phyloP scores from a whole-genome alignment of 805 yeast species.

The Lachancea waltii region DNA sequence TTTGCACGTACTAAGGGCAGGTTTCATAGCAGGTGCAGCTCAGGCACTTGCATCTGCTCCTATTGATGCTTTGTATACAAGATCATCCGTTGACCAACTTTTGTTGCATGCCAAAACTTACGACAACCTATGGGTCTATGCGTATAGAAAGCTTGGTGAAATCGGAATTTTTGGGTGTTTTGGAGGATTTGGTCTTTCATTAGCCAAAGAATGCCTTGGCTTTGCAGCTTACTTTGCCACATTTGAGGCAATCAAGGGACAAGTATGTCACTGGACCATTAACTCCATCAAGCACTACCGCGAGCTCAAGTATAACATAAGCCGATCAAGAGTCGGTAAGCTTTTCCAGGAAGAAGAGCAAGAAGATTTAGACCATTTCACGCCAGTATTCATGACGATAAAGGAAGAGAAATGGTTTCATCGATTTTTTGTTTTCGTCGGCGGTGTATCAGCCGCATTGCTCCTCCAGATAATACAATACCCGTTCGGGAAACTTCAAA shows the following conservation, averaged over 20 bases:
- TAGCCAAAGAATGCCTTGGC: slow-evolving; percentile 72
- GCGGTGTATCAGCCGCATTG: slow-evolving; percentile 84
- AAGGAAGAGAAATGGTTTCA: slow-evolving; percentile 25
- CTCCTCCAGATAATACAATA: slow-evolving; percentile 72
- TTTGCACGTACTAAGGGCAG: slow-evolving; percentile 65
- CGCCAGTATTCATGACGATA: slow-evolving; percentile 12
- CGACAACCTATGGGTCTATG: slow-evolving; percentile 72
- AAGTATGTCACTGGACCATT: slow-evolving; percentile 46
- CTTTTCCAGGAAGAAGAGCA: slow-evolving; percentile 17
- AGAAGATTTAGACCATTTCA: slow-evolving; percentile 2
- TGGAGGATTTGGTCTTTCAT: slow-evolving; percentile 79
- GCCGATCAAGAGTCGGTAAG: slow-evolving; percentile 18
- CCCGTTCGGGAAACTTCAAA: slow-evolving; percentile 76
- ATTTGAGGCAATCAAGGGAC: slow-evolving; percentile 72
- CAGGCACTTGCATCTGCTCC: slow-evolving; percentile 94
- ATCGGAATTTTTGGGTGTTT: slow-evolving; percentile 80
- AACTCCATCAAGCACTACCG: slow-evolving; percentile 40
- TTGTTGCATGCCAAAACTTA: slow-evolving; percentile 50
- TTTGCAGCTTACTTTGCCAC: slow-evolving; percentile 80
- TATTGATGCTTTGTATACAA: slow-evolving; percentile 79
- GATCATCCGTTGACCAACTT: slow-evolving; percentile 72
- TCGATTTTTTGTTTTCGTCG: slow-evolving; percentile 46
- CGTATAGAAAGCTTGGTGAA: slow-evolving; percentile 56
- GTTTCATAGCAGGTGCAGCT: slow-evolving; percentile 76
- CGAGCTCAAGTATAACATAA: slow-evolving; percentile 33